A percentile compares a stretch with the other conserved stretches of the same genome.
phyloP scores from a whole-genome alignment of 768 basidiomycete genomes.

The Boletus speciosus region DNA sequence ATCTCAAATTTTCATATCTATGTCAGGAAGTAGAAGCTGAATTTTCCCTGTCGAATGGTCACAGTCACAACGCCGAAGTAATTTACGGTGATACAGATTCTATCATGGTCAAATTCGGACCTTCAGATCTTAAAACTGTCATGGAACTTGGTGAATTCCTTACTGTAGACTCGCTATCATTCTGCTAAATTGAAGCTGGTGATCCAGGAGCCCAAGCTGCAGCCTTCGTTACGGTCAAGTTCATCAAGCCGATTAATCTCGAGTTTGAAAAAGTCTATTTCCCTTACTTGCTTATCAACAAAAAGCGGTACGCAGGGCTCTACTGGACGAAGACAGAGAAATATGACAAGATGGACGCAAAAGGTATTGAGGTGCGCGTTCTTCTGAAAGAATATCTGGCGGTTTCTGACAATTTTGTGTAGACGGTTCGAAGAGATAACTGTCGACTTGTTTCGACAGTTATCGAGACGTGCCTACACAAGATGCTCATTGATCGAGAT shows the following conservation, averaged over 20 bases:
- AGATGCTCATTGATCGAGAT: conserved; percentile 94
- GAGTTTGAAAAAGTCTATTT: conserved; percentile 99
- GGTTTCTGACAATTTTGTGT: not conserved
- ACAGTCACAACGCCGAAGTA: conserved; percentile 83
- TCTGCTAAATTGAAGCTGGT: not conserved
- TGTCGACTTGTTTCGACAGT: conserved; percentile 98
- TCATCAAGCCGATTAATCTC: conserved; percentile 94
- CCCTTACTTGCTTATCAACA: conserved; percentile 96
- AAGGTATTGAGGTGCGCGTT: conserved; percentile 87
- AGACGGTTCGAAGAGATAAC: conserved; percentile 98
- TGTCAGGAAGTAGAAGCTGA: conserved; percentile 78
- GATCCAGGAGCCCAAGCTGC: conserved; percentile 85
- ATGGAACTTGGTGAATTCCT: conserved; percentile 78
- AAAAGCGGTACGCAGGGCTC: conserved; percentile 96
- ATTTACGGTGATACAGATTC: conserved; percentile 99
- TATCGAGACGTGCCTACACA: conserved; percentile 96
- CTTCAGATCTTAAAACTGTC: conserved; percentile 76
- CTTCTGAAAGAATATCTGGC: not conserved
- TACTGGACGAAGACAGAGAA: conserved; percentile 97
- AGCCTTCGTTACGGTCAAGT: conserved; percentile 83
- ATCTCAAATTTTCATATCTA: not conserved
- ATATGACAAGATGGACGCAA: conserved; percentile 99
- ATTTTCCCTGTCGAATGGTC: conserved; percentile 82
- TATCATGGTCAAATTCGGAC: conserved; percentile 97
- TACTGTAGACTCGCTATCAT: not conserved